phyloP scores from a whole-genome alignment of 768 basidiomycete genomes.

The Pseudohyphozyma bogoriensis region DNA sequence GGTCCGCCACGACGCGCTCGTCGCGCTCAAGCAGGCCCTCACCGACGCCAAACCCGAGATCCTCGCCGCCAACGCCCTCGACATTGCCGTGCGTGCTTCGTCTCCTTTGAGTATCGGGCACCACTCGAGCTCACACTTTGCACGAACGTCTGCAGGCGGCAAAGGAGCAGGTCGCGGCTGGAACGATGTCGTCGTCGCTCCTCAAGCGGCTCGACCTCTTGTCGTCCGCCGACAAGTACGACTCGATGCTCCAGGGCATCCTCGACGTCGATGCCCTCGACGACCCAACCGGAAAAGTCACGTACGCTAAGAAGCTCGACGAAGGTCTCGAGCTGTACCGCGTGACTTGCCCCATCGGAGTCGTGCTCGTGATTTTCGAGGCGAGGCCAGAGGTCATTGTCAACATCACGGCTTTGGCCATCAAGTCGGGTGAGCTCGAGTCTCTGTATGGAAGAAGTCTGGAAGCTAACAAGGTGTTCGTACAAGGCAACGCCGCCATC shows the following conservation, averaged over 20 bases:
- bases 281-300: constrained; percentile 74
- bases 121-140: not conserved
- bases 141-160: constrained; percentile 52
- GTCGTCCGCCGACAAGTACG: constrained; percentile 71
- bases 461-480: constrained; percentile 3
- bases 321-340: constrained; percentile 79
- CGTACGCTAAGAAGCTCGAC: constrained; percentile 83
- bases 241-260: constrained; percentile 83
- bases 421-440: constrained; percentile 71
- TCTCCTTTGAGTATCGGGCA: too few relatives aligned
- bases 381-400: constrained; percentile 95
- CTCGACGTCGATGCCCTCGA: constrained; percentile 72
- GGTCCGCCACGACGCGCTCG: constrained; percentile 62
- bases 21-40: constrained; percentile 59
- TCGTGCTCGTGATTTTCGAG: constrained; percentile 92
- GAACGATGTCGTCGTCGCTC: constrained; percentile 70
- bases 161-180: constrained; percentile 63
- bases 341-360: constrained; percentile 92
- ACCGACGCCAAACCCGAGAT: constrained; percentile 57
- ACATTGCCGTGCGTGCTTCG: constrained; percentile 3
- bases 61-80: constrained; percentile 58
- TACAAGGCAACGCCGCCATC: constrained; percentile 88
- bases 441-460: not conserved
- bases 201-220: constrained; percentile 69
- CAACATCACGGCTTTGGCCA: constrained; percentile 88